Evolutionary conservation across 208 protist genomes (phyloP), one percentile per base, ranked within the genome.

Genomic region (Trypanosoma brucei): DNA sequence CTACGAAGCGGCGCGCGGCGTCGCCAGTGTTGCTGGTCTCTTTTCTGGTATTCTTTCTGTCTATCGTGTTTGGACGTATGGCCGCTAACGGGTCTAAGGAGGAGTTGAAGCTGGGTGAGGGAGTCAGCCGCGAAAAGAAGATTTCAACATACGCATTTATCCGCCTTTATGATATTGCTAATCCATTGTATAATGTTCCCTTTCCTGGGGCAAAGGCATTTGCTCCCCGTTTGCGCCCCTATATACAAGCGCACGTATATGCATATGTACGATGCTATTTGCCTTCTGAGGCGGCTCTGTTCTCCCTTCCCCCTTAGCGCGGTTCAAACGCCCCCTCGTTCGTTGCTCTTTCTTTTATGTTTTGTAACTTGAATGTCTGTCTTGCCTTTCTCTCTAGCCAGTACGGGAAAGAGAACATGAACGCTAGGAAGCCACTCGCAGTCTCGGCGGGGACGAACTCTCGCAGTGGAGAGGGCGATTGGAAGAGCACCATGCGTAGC

Each of bases 11-110:
- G 65, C 79, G 31, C 79, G 88, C 59, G 83, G 84, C 0, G 59
- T 77, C 2, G 77, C 90, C n/a, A 93, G 84, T 59, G 62, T 86
- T 13, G 84, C 81, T 3, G 89, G 89, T 55, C 73, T 95, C 30
- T 77, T 89, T 40, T 95, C 89, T 40, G 89, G 86, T 0, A 68
- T 95, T 53, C 86, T 85, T 40, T 95, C 89, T 0, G 76, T 95
- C n/a, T 95, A 95, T 57, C 79, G 89, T 40, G 89, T 95, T 6
- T 95, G 89, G 89, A 93, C 89, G 3, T 95, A 95, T 66, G 89
- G 89, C 6, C 81, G 89, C 31, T 95, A 76, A 70, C n/a, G 11
- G 11, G 30, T 54, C 9, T n/a, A 33, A 6, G 31, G n/a, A 50
- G 30, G 38, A 54, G 39, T 6, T 51, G 49, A 62, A 4, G 51